Percentiles rank a stretch among this genome's conserved stretches.
Evolutionary conservation across 768 basidiomycete genomes (phyloP).

Genomic region (Auricularia heimuer): DNA sequence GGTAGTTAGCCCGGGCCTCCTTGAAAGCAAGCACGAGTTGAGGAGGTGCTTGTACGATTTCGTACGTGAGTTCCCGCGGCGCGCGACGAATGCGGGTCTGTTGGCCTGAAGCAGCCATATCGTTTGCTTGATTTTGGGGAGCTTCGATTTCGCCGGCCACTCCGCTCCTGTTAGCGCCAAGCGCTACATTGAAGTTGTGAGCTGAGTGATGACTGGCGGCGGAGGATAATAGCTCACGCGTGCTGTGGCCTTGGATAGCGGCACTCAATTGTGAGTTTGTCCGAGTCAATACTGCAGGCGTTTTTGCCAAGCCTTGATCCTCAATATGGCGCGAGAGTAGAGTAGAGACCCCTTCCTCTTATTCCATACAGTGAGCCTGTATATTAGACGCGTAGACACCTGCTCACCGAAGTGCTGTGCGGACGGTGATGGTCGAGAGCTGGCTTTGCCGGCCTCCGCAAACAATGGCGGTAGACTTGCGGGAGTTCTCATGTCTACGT

Average conservation of each 20-base stretch:
- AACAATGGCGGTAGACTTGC: not conserved
- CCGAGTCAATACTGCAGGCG: too few species aligned
- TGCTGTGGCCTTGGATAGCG: too few species aligned
- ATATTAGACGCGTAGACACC: not conserved
- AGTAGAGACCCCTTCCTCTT: not conserved
- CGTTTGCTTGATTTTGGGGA: not conserved
- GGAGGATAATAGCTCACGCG: too few species aligned
- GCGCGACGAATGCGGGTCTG: not conserved
- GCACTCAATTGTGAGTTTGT: too few species aligned
- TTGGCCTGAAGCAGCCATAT: not conserved
- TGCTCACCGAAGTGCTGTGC: not conserved
- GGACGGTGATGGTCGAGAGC: not conserved
- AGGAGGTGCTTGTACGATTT: not conserved
- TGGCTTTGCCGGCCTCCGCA: not conserved
- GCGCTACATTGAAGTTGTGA: too few species aligned
- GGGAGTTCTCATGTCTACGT: not conserved
- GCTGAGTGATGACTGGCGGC: too few species aligned
- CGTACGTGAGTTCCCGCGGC: not conserved
- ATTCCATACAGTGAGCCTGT: not conserved
- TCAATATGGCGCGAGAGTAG: not conserved
- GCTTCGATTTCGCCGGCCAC: not conserved
- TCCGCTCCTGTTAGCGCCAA: not conserved
- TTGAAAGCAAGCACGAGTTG: not conserved
- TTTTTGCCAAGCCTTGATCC: too few species aligned
- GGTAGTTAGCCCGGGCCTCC: not conserved